A percentile compares a stretch with the other conserved stretches of the same genome.
Conservation (phyloP, 2,329 filamentous ascomycete genomes). For the Botrytis fragariae region DNA sequence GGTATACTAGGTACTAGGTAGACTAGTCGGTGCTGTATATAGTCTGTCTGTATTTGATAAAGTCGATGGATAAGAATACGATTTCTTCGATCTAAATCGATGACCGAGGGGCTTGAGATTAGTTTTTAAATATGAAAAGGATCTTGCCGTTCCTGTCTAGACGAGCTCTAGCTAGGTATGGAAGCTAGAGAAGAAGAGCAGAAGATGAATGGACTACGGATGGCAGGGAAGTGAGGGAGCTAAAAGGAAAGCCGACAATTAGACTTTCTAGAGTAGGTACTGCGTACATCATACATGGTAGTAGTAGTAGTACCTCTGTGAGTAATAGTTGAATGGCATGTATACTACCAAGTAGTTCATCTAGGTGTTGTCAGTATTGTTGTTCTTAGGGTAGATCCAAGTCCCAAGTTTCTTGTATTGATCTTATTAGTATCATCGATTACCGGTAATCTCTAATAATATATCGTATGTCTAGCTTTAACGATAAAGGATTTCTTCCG, state of each 20-base stretch:
- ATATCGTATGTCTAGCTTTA: not conserved
- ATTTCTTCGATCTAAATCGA: not conserved
- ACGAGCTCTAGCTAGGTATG: conserved; percentile 1
- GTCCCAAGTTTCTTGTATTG: not conserved
- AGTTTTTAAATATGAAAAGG: conserved; percentile 1
- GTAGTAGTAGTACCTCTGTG: not conserved
- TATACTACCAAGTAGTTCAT: not conserved
- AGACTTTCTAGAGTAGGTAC: not conserved
- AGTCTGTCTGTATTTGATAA: not conserved
- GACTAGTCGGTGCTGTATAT: not conserved
- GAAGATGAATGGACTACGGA: not conserved
- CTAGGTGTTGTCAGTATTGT: too few species aligned
- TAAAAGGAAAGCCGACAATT: not conserved
- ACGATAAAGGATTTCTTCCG: not conserved
- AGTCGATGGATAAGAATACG: conserved; percentile 13
- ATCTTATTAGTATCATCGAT: not conserved
- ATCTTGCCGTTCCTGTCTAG: conserved; percentile 1
- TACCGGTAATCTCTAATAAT: not conserved
- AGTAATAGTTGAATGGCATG: not conserved
- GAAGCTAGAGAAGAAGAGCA: conserved; percentile 7
- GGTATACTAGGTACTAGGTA: not conserved
- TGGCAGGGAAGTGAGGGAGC: not conserved
- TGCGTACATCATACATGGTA: not conserved
- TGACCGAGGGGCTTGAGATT: not conserved
- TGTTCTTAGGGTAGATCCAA: not conserved